Base-by-base conservation (phyloP, 225 moss, liverwort and hornwort genomes). In the Sphagnum contortum region DNA sequence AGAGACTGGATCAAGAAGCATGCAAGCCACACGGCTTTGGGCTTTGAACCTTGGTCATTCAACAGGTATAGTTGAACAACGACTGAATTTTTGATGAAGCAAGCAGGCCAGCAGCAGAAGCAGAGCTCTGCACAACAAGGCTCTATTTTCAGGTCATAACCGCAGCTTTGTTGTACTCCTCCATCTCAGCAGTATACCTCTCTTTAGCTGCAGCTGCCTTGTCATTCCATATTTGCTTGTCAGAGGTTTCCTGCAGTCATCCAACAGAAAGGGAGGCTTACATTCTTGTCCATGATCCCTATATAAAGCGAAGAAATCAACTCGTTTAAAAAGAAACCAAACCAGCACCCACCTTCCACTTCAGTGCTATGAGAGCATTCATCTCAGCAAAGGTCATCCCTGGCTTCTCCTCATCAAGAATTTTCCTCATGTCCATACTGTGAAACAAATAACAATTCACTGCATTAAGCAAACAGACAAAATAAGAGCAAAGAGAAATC, bases 401-500 rank as follows among this genome's bases (percentile, higher is more conserved):
- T 62, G 74, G 62, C 64, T 79, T 75, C 10, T 70, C 72, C 50
- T 75, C 65, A 9, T 64, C 8, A 46, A 82, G 76, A 57, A 49
- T 62, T 59, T 82, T 81, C 48, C 85, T 79, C 57, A 71, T 74
- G 68, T 86, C 82, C 76, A 76, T 76, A 13, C 85, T 86, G 85
- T 74, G 9, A 66, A 0, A 7, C 44, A 8, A 8, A 58, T 5
- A 48, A 45, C 11, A 3, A 48, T 12, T 3, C 61, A 61, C 8
- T 61, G 45, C 6, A 47, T n/a, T 45, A 4, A 12, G 47, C 45
- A 61, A 55, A 1, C 2, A 55, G 7, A 55, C 54, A 55, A 44
- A 58, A 13, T 58, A 53, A 10, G 53, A 53, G 2, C 53, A 53
- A 10, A 10, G 1, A 6, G 1, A 6, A 2, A 6, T 53, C 53